A percentile compares a stretch with the other conserved stretches of the same genome.
phyloP scores from a whole-genome alignment of 345 rosid genomes.

The Euclidium syriacum region DNA sequence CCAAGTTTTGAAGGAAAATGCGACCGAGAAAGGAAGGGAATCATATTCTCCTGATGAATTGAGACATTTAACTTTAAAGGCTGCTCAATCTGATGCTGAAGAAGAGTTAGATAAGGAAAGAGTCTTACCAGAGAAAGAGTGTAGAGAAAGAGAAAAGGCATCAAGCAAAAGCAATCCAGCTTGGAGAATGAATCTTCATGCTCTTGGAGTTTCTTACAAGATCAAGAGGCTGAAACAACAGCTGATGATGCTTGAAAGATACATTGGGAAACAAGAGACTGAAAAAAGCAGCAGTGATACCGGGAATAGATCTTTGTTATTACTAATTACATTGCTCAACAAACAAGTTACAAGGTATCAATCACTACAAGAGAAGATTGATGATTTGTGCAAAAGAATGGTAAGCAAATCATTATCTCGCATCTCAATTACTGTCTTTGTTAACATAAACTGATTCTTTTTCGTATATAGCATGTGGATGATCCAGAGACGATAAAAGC shows the following conservation, averaged over 20 bases:
- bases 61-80: conserved; percentile 25
- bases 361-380: conserved; percentile 81
- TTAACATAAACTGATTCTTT: conserved; percentile 8
- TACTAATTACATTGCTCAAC: conserved; percentile 55
- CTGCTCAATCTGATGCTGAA: conserved; percentile 36
- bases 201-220: conserved; percentile 93
- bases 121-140: background rate
- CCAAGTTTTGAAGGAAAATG: conserved; percentile 23
- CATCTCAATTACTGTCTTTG: background rate
- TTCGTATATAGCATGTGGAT: conserved; percentile 50
- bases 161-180: conserved; percentile 32
- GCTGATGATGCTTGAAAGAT: conserved; percentile 75
- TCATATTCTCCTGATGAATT: conserved; percentile 60
- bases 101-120: conserved; percentile 38
- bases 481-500: conserved; percentile 21
- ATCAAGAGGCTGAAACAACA: conserved; percentile 91
- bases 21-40: conserved; percentile 30
- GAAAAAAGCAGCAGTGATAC: conserved; percentile 29
- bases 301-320: conserved; percentile 37
- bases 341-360: conserved; percentile 80
- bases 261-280: conserved; percentile 56
- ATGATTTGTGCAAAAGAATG: conserved; percentile 84
- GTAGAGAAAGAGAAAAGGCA: conserved; percentile 10
- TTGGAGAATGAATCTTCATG: conserved; percentile 88
- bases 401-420: conserved; percentile 38